Percentiles rank a stretch among this genome's conserved stretches.
Conservation (phyloP, 768 basidiomycete genomes). For the Suillus variegatus region DNA sequence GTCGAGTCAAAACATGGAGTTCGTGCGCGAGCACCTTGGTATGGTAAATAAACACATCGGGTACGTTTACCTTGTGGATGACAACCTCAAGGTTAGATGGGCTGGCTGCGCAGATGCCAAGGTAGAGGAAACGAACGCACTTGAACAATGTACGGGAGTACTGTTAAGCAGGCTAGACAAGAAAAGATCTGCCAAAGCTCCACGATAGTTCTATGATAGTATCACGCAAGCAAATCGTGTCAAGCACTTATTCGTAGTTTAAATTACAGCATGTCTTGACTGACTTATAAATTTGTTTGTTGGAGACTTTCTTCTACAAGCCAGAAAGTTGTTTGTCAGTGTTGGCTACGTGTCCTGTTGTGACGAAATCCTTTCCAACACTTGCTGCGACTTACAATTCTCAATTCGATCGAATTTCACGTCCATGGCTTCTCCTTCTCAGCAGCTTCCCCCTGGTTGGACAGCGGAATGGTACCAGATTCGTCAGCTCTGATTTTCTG, state of each 20-base stretch:
- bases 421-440: slow-evolving; percentile 48
- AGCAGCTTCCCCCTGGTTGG: slow-evolving; percentile 91
- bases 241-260: neutral
- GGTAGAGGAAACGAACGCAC: slow-evolving; percentile 63
- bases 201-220: neutral
- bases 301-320: neutral
- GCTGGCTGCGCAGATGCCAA: slow-evolving; percentile 88
- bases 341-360: slow-evolving; percentile 22
- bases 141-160: slow-evolving; percentile 71
- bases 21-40: slow-evolving; percentile 80
- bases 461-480: slow-evolving; percentile 80
- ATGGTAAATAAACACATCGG: slow-evolving; percentile 90
- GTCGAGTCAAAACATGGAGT: slow-evolving; percentile 84
- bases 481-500: neutral
- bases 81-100: slow-evolving; percentile 86
- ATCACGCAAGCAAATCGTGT: neutral
- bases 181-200: neutral
- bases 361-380: neutral
- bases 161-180: slow-evolving; percentile 59
- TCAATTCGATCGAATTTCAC: neutral
- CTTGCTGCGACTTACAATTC: neutral
- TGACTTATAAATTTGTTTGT: neutral
- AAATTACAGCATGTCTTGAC: neutral
- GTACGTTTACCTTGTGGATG: slow-evolving; percentile 90
- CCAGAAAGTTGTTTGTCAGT: slow-evolving; percentile 18